phyloP scores from a whole-genome alignment of 192 early-diverging fungal genomes.

The Coemansia brasiliensis region DNA sequence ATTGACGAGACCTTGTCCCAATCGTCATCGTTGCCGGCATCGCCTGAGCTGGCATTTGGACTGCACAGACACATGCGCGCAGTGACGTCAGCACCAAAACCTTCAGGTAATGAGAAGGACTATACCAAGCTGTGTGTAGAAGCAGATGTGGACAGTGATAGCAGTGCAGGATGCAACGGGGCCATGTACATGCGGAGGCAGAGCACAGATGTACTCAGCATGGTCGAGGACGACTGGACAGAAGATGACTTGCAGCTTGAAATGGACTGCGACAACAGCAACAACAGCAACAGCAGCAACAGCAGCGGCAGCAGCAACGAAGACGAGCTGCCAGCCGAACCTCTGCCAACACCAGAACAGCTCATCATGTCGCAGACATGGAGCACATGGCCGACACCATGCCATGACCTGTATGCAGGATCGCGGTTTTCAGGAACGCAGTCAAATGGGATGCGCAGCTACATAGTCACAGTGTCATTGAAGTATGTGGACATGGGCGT shows the following conservation, averaged over 20 bases:
- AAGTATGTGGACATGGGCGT: constrained; percentile 65
- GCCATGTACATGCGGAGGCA: too few species aligned
- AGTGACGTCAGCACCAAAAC: constrained; percentile 6
- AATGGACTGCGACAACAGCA: constrained; percentile 1
- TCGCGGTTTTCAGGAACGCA: constrained; percentile 48
- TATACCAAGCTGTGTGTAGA: not conserved
- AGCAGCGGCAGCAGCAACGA: constrained; percentile 1
- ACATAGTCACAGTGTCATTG: constrained; percentile 35
- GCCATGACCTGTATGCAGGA: constrained; percentile 55
- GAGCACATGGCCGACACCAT: constrained; percentile 55
- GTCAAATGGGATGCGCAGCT: constrained; percentile 50
- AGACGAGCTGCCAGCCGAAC: constrained; percentile 33
- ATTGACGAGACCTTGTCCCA: constrained; percentile 8
- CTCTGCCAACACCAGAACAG: constrained; percentile 47
- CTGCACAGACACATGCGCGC: not conserved
- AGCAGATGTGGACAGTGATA: not conserved
- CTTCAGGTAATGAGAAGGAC: not conserved
- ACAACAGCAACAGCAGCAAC: not conserved
- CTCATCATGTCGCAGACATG: constrained; percentile 51
- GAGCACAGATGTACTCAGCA: not conserved
- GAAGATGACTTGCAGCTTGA: constrained; percentile 8
- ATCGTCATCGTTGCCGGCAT: constrained; percentile 13
- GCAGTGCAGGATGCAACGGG: not conserved
- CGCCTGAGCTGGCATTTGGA: constrained; percentile 21
- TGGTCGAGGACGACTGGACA: not conserved